phyloP scores from a whole-genome alignment of 2,329 filamentous ascomycete species.

The Plenodomus tracheiphilus region DNA sequence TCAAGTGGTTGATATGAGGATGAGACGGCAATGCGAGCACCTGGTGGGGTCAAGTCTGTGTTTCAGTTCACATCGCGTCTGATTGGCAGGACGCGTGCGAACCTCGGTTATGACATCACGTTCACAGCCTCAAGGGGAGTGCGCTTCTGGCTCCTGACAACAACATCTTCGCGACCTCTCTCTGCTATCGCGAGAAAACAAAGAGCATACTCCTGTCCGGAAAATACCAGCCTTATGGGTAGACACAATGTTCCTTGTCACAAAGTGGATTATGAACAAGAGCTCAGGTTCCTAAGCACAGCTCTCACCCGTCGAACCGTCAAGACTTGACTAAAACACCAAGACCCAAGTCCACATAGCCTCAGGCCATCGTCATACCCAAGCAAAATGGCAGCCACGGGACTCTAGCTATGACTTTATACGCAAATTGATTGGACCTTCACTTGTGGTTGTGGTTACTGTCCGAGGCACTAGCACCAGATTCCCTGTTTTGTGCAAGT shows the following conservation, averaged over 20 bases:
- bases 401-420: not conserved
- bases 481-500: conserved; percentile 4
- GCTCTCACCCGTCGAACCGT: too few relatives aligned
- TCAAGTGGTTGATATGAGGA: not conserved
- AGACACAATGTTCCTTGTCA: not conserved
- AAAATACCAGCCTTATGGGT: not conserved
- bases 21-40: not conserved
- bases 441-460: not conserved
- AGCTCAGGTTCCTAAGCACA: too few relatives aligned
- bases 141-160: not conserved
- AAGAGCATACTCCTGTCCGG: not conserved
- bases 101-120: not conserved
- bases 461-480: conserved; percentile 1
- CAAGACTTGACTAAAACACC: not conserved
- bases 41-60: not conserved
- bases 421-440: not conserved
- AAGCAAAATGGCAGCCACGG: not conserved
- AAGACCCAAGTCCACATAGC: not conserved
- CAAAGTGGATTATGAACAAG: too few relatives aligned
- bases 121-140: not conserved
- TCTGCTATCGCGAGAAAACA: not conserved
- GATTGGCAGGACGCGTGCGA: not conserved
- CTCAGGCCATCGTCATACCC: not conserved
- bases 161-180: not conserved
- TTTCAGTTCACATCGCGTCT: not conserved